Base-by-base conservation (phyloP, 805 yeast genomes). In the Saccharomycopsis babjevae region DNA sequence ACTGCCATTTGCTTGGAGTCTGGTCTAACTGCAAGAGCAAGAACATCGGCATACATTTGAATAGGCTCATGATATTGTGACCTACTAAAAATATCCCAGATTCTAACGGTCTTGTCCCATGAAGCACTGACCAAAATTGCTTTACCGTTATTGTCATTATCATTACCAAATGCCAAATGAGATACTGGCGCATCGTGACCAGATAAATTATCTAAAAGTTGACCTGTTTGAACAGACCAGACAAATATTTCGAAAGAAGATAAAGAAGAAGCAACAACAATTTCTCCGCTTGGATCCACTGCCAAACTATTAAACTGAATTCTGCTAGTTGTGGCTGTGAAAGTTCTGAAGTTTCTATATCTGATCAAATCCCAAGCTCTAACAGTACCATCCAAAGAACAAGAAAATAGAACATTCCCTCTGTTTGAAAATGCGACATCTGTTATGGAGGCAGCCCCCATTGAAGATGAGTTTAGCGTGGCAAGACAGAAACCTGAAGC, bases 121-220 rank as follows among this genome's bases (percentile, higher is more conserved):
- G 96, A 87, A 1, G 97, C 96, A 61, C 94, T 85, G 2, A 96
- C 97, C 61, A 94, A 78, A 15, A 84, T 78, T 2, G 84, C 77
- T 57, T 83, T 79, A 22, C 52, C 52, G 7, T 20, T 46, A 46
- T 46, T 46, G 13, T 46, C 52, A 63, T 83, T 88, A 68, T 91
- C 96, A 13, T 75, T 76, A 56, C 97, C 96, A 71, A 94, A 93
- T 11, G 93, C 83, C 50, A 94, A 76, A 65, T 90, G 84, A 0
- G 97, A 89, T 2, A 94, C 85, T 0, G 99, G 99, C 1, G 97
- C 99, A 67, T 88, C 96, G 73, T 94, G 99, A 11, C 99, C 99
- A 5, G 92, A 77, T 57, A 94, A 77, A 16, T 89, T 81, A 69
- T 94, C 99, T 59, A 94, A 79, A 56, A 94, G 76, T 71, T 92